Conservation (phyloP, 129 eudicot species). For the Heracleum sosnowskyi region DNA sequence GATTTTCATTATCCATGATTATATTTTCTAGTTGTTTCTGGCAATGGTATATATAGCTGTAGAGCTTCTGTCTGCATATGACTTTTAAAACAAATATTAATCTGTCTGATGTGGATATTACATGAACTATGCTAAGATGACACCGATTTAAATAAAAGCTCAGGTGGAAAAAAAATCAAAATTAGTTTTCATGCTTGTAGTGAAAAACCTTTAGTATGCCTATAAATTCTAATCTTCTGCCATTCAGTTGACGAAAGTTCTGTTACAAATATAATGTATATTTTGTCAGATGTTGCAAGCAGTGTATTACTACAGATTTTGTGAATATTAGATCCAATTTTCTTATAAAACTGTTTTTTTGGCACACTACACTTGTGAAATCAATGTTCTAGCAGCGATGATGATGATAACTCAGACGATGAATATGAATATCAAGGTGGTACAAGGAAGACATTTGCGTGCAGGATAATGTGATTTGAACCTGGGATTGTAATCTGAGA, state of each 20-base stretch:
- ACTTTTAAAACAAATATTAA: not conserved
- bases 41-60: too few species aligned
- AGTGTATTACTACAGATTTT: not conserved
- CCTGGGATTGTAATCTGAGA: not conserved
- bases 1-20: not conserved
- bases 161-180: not conserved
- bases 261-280: too few species aligned
- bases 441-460: conserved; percentile 53
- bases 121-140: not conserved
- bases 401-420: conserved; percentile 57
- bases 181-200: not conserved
- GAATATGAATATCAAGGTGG: conserved; percentile 59
- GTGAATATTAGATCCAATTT: not conserved
- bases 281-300: not conserved
- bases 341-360: not conserved
- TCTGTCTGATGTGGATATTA: not conserved
- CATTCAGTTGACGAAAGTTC: not conserved
- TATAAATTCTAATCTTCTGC: not conserved
- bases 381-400: conserved; percentile 32
- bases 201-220: not conserved
- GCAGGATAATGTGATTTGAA: conserved; percentile 63
- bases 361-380: too few species aligned
- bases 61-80: not conserved
- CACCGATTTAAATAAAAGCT: not conserved
- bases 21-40: not conserved